phyloP scores from a whole-genome alignment of 768 basidiomycete genomes.

The Omphalotus guepiniiformis region DNA sequence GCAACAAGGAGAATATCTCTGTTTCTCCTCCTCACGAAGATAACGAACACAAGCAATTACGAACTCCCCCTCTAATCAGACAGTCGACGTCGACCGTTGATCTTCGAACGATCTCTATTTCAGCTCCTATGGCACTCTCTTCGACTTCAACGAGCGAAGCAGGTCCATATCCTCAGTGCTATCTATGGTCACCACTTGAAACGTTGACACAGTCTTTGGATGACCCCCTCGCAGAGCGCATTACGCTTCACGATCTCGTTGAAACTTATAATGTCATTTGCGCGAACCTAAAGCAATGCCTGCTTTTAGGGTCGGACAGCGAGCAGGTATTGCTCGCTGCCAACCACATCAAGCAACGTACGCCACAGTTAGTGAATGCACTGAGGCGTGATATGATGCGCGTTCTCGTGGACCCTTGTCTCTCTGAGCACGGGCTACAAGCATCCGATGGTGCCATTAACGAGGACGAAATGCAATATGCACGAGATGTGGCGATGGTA shows the following conservation, averaged over 20 bases:
- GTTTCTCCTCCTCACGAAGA: neutral
- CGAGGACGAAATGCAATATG: constrained; percentile 36
- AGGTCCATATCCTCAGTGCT: constrained; percentile 14
- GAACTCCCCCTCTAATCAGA: too few species aligned
- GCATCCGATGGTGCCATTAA: neutral
- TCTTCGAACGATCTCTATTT: neutral
- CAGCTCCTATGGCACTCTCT: constrained; percentile 1
- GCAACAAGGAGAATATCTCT: constrained; percentile 1
- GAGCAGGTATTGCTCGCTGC: constrained; percentile 21
- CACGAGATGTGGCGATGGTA: constrained; percentile 39
- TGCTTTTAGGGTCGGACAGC: constrained; percentile 14
- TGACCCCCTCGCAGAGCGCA: constrained; percentile 27
- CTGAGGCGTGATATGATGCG: constrained; percentile 1
- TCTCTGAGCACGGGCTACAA: neutral
- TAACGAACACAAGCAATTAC: too few species aligned
- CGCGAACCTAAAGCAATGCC: constrained; percentile 32
- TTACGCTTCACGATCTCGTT: constrained; percentile 50
- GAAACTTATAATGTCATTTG: constrained; percentile 59
- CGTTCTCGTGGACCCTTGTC: constrained; percentile 13
- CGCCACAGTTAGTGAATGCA: constrained; percentile 4
- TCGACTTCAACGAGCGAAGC: constrained; percentile 11
- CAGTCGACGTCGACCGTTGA: neutral
- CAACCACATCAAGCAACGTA: constrained; percentile 20
- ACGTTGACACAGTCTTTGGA: constrained; percentile 44
- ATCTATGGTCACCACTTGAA: constrained; percentile 34